Base-by-base conservation (phyloP, 768 basidiomycete species). In the Tremella fuciformis region DNA sequence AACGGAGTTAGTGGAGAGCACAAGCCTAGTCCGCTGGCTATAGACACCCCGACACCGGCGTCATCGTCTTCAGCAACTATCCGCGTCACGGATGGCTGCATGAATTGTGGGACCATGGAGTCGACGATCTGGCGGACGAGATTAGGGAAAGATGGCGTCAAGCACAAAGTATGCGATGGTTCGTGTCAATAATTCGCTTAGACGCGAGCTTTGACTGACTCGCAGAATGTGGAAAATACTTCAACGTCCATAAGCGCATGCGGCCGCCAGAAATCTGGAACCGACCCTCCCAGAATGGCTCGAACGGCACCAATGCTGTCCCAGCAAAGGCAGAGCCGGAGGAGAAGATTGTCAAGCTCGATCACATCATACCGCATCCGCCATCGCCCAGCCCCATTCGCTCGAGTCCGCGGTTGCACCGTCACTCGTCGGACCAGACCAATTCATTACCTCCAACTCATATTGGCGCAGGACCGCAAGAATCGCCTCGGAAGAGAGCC, bases 121-220 rank as follows among this genome's bases (percentile, higher is more conserved):
- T 58, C 60, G 15, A 59, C 42, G 21, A 49, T 57, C 19, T 74
- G 72, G 72, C 26, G 67, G 26, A 61, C 60, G 2, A 71, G 64
- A 57, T 64, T 60, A 25, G 51, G 58, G 57, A 65, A 69, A 26
- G 67, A 69, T 56, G 72, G 72, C 13, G 62, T 56, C 13, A 57
- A 57, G 24, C 58, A 58, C 46, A 74, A 69, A 34, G 72, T 74
- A 13, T 74, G 72, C 44, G 60, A 74, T 50, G 69, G 70, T 71
- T 47, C 57, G 70, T 66, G 3, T 6, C 39, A 19, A 34, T 46
- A 4, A n/a, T 22, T 46, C 7, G 42, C 22, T 4, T 46, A 15
- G 8, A 4, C 16, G 34, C 50, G 19, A 21, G 2, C 46, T 4
- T 8, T 48, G 57, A 52, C 8, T 25, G 16, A 3, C 4, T 34